Conservation (phyloP, 768 basidiomycete genomes). For the Harrya chromipes region DNA sequence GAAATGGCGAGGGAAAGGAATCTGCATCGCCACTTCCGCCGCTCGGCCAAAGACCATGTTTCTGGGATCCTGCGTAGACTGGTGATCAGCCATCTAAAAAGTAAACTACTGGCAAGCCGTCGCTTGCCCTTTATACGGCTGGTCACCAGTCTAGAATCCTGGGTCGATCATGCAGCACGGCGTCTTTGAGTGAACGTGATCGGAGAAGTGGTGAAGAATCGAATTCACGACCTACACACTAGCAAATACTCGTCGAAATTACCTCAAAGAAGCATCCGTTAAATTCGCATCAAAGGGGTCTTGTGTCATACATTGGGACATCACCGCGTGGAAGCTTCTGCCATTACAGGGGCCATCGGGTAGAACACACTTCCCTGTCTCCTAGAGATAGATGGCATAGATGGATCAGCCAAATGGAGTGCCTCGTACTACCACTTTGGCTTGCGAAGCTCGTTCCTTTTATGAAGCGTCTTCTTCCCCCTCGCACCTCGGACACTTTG, state of each 20-base stretch:
- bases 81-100: too few relatives aligned
- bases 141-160: too few relatives aligned
- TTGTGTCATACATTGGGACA: neutral
- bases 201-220: slow-evolving; percentile 8
- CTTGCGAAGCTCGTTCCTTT: slow-evolving; percentile 59
- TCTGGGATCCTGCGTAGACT: too few relatives aligned
- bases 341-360: neutral
- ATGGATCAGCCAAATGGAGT: slow-evolving; percentile 7
- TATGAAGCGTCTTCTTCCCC: slow-evolving; percentile 67
- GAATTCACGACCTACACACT: slow-evolving; percentile 5
- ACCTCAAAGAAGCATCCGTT: slow-evolving; percentile 9
- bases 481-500: slow-evolving; percentile 63
- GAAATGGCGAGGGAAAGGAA: too few relatives aligned
- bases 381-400: slow-evolving; percentile 5
- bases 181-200: slow-evolving; percentile 9
- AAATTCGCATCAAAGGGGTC: neutral
- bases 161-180: slow-evolving; percentile 2
- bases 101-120: too few relatives aligned
- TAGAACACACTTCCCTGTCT: neutral
- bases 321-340: neutral
- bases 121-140: too few relatives aligned
- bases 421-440: slow-evolving; percentile 59
- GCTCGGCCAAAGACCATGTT: too few relatives aligned
- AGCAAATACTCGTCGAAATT: neutral
- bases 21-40: too few relatives aligned